phyloP scores from a whole-genome alignment of 169 alveolate genomes.

The Plasmodium chabaudi region DNA sequence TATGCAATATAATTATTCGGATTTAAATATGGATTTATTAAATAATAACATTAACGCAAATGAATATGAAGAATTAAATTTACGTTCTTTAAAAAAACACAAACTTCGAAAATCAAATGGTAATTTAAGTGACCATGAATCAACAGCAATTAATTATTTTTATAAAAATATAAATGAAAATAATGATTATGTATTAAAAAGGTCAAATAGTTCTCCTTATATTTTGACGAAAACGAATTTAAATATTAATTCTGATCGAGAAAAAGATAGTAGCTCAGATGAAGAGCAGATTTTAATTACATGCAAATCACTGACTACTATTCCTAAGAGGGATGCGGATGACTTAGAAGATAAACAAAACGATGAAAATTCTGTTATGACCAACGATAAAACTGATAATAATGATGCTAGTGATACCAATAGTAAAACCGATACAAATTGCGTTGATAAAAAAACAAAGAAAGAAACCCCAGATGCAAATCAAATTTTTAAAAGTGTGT shows the following conservation, averaged over 20 bases:
- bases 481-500: not conserved
- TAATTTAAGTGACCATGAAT: slow-evolving; percentile 61
- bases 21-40: not conserved
- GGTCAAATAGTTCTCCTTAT: slow-evolving; percentile 62
- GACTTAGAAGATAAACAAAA: not conserved
- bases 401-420: not conserved
- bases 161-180: slow-evolving; percentile 53
- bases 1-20: not conserved
- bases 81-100: slow-evolving; percentile 4
- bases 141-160: slow-evolving; percentile 57
- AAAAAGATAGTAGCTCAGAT: not conserved
- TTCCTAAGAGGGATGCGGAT: not conserved
- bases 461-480: not conserved
- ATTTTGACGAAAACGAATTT: not conserved
- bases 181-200: slow-evolving; percentile 12
- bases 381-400: not conserved
- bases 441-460: not conserved
- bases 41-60: not conserved
- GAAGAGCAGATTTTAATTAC: not conserved
- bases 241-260: slow-evolving; percentile 1
- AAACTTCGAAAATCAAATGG: slow-evolving; percentile 34
- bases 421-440: not conserved
- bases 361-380: too few relatives aligned
- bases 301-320: slow-evolving; percentile 9
- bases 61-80: not conserved